phyloP scores from a whole-genome alignment of 2,329 filamentous ascomycete species.

The Aspergillus pseudonomiae region DNA sequence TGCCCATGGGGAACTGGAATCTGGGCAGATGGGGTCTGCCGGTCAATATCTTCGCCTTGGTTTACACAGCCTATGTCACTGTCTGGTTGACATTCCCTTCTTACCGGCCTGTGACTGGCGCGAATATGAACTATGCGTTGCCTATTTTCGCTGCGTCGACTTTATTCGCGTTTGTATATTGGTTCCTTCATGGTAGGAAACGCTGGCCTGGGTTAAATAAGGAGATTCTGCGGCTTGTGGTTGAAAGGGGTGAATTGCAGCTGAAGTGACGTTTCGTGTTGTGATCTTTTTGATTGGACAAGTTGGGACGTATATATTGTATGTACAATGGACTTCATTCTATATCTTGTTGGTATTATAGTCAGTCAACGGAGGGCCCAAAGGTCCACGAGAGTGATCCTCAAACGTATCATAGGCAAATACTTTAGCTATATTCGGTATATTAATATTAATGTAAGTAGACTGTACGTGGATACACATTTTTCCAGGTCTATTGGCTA shows the following conservation, averaged over 20 bases:
- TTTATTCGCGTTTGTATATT: not conserved
- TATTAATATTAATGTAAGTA: no score
- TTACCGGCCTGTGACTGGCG: constrained; percentile 6
- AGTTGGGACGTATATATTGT: no score
- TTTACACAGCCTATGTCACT: constrained; percentile 20
- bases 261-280: not conserved
- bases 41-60: constrained; percentile 40
- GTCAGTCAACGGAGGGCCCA: no score
- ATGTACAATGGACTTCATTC: no score
- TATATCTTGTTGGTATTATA: no score
- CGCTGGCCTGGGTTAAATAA: constrained; percentile 6
- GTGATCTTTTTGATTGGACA: not conserved
- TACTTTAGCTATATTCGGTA: no score
- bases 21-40: constrained; percentile 27
- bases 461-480: no score
- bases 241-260: constrained; percentile 8
- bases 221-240: constrained; percentile 3
- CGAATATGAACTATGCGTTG: constrained; percentile 9
- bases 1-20: constrained; percentile 27
- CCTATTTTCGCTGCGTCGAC: constrained; percentile 1
- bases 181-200: not conserved
- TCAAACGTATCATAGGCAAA: no score
- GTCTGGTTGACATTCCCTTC: constrained; percentile 3
- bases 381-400: no score
- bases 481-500: no score